A percentile compares a stretch with the other conserved stretches of the same genome.
phyloP scores from a whole-genome alignment of 768 basidiomycete species.

The Tricholoma terreum region DNA sequence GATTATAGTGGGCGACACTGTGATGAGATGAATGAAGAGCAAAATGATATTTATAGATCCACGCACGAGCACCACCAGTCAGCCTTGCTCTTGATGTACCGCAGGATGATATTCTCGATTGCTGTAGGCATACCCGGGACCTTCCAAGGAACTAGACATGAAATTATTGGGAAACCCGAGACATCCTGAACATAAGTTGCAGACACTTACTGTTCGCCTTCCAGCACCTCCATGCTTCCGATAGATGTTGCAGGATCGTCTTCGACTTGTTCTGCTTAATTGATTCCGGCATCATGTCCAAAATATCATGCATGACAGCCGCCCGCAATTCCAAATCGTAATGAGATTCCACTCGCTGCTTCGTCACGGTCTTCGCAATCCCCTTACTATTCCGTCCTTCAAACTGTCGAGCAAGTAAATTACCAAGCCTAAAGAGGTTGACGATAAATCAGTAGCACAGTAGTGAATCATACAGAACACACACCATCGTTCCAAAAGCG shows the following conservation, averaged over 20 bases:
- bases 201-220: constrained; percentile 74
- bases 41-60: not conserved
- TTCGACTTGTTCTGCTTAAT: constrained; percentile 99
- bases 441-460: not conserved
- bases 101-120: constrained; percentile 97
- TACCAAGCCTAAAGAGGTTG: constrained; percentile 64
- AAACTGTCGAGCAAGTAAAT: constrained; percentile 96
- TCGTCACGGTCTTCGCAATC: constrained; percentile 96
- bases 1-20: constrained; percentile 95
- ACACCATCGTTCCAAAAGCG: constrained; percentile 91
- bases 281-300: constrained; percentile 99
- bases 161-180: constrained; percentile 3
- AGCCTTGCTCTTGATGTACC: constrained; percentile 99
- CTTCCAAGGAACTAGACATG: constrained; percentile 85
- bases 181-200: not conserved
- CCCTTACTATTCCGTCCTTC: constrained; percentile 97
- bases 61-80: constrained; percentile 96
- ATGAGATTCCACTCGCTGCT: constrained; percentile 98
- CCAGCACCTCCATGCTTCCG: constrained; percentile 98
- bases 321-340: constrained; percentile 97
- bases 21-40: constrained; percentile 4
- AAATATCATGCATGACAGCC: constrained; percentile 99
- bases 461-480: constrained; percentile 13
- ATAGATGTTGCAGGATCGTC: constrained; percentile 96
- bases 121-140: constrained; percentile 99